Percentiles rank a stretch among this genome's conserved stretches.
These are phyloP conservation scores for Maudiozyma bulderi DNA, from an alignment of 805 yeast genomes.

Conservation along the genomic window DNA sequence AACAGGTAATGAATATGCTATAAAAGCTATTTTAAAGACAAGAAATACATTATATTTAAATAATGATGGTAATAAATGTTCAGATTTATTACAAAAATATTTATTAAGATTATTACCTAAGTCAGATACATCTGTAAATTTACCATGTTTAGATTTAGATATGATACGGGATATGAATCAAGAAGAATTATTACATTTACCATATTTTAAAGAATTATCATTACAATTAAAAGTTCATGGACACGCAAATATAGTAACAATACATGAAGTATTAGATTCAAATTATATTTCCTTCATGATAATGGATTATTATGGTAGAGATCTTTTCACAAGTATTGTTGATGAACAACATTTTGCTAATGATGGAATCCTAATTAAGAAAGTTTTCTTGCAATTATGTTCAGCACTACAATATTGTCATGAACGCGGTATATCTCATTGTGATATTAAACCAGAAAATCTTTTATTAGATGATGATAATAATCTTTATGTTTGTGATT, in stretches of 20 bases:
- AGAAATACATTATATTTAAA: slow-evolving; percentile 10
- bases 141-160: slow-evolving; percentile 20
- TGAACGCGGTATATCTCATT: slow-evolving; percentile 73
- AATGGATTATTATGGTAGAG: slow-evolving; percentile 84
- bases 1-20: slow-evolving; percentile 49
- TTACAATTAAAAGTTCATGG: slow-evolving; percentile 65
- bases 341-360: slow-evolving; percentile 54
- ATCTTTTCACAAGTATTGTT: slow-evolving; percentile 76
- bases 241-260: slow-evolving; percentile 70
- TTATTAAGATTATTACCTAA: slow-evolving; percentile 19
- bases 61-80: slow-evolving; percentile 9
- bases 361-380: slow-evolving; percentile 42
- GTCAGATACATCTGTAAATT: slow-evolving; percentile 11
- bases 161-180: slow-evolving; percentile 26
- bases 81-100: slow-evolving; percentile 20
- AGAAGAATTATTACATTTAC: slow-evolving; percentile 27
- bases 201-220: slow-evolving; percentile 52
- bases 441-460: slow-evolving; percentile 95
- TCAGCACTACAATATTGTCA: slow-evolving; percentile 81
- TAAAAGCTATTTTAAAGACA: slow-evolving; percentile 54
- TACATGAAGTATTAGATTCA: slow-evolving; percentile 61
- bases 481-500: slow-evolving; percentile 63
- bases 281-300: slow-evolving; percentile 53
- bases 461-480: slow-evolving; percentile 57
- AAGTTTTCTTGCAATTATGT: slow-evolving; percentile 63